Evolutionary conservation across 495 filamentous ascomycete genomes (phyloP).

Genomic region (Aspergillus sclerotioniger): DNA sequence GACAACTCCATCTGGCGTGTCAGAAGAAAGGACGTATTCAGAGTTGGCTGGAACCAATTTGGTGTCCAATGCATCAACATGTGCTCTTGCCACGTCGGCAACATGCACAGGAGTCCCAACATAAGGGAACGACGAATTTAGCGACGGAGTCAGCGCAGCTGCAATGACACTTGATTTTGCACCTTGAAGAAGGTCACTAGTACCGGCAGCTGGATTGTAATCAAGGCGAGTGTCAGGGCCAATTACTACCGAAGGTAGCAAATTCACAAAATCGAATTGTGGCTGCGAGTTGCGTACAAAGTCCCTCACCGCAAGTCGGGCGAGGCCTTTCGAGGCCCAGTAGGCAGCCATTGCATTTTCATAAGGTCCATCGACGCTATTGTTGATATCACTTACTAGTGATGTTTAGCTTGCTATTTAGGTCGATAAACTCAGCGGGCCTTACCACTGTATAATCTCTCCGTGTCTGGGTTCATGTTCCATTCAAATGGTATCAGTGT

Average conservation of each 20-base stretch:
- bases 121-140: slow-evolving; percentile 20
- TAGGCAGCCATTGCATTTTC: slow-evolving; percentile 25
- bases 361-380: slow-evolving; percentile 8
- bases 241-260: slow-evolving; percentile 22
- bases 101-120: slow-evolving; percentile 26
- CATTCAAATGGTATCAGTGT: slow-evolving; percentile 24
- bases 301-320: slow-evolving; percentile 23
- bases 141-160: slow-evolving; percentile 8
- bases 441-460: slow-evolving; percentile 20
- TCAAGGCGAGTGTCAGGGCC: slow-evolving; percentile 22
- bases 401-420: background rate
- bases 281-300: slow-evolving; percentile 21
- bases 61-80: slow-evolving; percentile 25
- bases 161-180: slow-evolving; percentile 17
- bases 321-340: slow-evolving; percentile 30
- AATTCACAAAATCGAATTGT: slow-evolving; percentile 23
- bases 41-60: slow-evolving; percentile 14
- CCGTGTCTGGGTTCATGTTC: slow-evolving; percentile 22
- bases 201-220: slow-evolving; percentile 7
- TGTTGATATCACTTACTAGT: slow-evolving; percentile 20
- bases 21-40: slow-evolving; percentile 21
- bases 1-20: slow-evolving; percentile 20
- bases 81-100: slow-evolving; percentile 25
- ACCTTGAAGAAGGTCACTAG: slow-evolving; percentile 14
- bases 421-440: background rate